These are phyloP conservation scores for Pythium plurisporium DNA, from an alignment of 352 stramenopile genomes.

Conservation along the genomic window DNA sequence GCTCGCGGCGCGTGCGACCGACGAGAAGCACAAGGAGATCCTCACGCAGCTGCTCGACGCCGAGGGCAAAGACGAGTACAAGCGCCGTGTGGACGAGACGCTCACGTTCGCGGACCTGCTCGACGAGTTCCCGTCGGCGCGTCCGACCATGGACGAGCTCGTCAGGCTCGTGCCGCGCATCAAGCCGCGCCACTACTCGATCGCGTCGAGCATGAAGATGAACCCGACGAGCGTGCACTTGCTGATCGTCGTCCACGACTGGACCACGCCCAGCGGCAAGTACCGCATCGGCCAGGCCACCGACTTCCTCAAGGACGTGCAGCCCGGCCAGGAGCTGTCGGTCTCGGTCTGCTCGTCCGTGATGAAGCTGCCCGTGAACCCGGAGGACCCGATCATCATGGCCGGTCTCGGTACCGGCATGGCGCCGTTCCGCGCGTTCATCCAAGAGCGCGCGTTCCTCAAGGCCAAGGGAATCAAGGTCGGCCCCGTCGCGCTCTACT, in stretches of 20 bases:
- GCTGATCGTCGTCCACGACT: conserved; percentile 84
- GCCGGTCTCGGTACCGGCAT: conserved; percentile 86
- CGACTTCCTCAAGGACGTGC: conserved; percentile 46
- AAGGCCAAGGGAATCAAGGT: conserved; percentile 59
- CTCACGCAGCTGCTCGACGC: conserved; percentile 44
- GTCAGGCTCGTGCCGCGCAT: conserved; percentile 74
- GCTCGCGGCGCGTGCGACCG: conserved; percentile 52
- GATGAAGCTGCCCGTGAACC: conserved; percentile 72
- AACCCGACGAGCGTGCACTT: conserved; percentile 81
- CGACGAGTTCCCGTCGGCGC: conserved; percentile 66
- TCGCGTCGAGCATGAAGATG: conserved; percentile 87
- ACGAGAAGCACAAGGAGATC: conserved; percentile 67
- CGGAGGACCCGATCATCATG: conserved; percentile 77
- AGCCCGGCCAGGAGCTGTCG: conserved; percentile 48
- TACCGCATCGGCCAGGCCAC: conserved; percentile 66
- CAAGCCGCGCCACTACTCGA: conserved; percentile 88
- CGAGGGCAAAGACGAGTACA: conserved; percentile 83
- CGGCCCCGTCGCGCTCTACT: conserved; percentile 88
- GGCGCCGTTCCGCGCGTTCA: conserved; percentile 89
- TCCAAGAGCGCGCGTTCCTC: conserved; percentile 82
- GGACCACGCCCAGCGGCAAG: conserved; percentile 69
- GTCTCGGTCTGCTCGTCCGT: conserved; percentile 72
- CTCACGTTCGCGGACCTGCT: conserved; percentile 74
- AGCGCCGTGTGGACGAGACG: conserved; percentile 72
- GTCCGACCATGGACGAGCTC: conserved; percentile 57